Percentiles rank a stretch among this genome's conserved stretches.
phyloP scores from a whole-genome alignment of 164 flowering plant species.

The Magnolia changhungtana region DNA sequence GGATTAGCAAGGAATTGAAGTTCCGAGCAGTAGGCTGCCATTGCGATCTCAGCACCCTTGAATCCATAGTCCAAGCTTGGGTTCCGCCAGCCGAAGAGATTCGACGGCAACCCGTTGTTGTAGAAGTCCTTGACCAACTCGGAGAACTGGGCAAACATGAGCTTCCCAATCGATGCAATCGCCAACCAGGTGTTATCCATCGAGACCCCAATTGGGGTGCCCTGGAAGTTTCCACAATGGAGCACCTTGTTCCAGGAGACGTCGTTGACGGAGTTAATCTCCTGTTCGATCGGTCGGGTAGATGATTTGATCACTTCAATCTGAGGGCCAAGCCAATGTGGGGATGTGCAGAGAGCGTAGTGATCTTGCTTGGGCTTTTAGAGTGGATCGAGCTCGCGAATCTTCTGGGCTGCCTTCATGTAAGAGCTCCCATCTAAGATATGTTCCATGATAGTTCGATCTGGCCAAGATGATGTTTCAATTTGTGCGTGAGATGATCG shows the following conservation, averaged over 20 bases:
- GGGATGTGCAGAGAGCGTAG: conserved; percentile 62
- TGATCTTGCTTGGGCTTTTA: conserved; percentile 67
- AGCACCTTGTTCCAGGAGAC: conserved; percentile 57
- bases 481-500: too few relatives aligned
- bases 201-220: conserved; percentile 70
- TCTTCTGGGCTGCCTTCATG: conserved; percentile 32
- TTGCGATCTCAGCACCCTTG: too few relatives aligned
- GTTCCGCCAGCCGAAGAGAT: too few relatives aligned
- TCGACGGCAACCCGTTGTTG: too few relatives aligned
- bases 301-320: conserved; percentile 55
- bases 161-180: conserved; percentile 54
- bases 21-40: too few relatives aligned
- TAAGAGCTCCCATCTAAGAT: too few relatives aligned
- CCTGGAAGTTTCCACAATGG: conserved; percentile 70
- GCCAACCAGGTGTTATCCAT: conserved; percentile 68
- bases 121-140: too few relatives aligned
- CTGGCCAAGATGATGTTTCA: too few relatives aligned
- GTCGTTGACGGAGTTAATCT: conserved; percentile 65
- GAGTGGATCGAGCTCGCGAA: conserved; percentile 52
- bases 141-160: too few relatives aligned
- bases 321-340: conserved; percentile 60
- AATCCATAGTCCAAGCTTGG: too few relatives aligned
- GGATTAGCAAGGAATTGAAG: too few relatives aligned
- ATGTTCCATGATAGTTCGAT: too few relatives aligned
- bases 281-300: conserved; percentile 52